Evolutionary conservation across 2,329 filamentous ascomycete genomes (phyloP), one percentile per base, ranked within the genome.

Genomic region (Arthrobotrys iridis): DNA sequence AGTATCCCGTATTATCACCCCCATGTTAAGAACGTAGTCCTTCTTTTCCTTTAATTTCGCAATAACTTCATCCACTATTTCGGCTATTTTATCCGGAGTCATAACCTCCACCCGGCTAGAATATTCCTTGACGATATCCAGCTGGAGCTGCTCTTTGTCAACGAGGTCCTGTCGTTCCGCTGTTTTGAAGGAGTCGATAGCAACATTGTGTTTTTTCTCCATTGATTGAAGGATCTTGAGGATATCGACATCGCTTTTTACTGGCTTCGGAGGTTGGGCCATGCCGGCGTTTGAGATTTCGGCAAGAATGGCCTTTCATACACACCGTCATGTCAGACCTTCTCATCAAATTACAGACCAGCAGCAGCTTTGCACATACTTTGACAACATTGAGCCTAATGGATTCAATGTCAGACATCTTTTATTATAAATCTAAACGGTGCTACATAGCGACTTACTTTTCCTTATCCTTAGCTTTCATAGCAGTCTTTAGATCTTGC

Each of bases 251-350:
- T 94, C 91, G 20, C 88, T 91, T 43, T 63, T 64, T 6, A 71
- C 28, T 3, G 66, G 66, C 64, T 84, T 84, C 80, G 93, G 87
- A n/a, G 91, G 91, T 40, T 83, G 84, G 40, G 85, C 80, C 11
- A 90, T 92, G 81, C 88, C 90, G 33, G 90, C 89, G 82, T 93
- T 93, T 78, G 89, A 88, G 76, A 90, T 88, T 77, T 90, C 87
- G 30, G 90, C 85, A 77, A 93, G 86, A 76, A 93, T 83, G 41
- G 85, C 82, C 77, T 78, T 37, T 18, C 15, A 20, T 20, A 18
- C 40, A n/a, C n/a, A n/a, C n/a, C n/a, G n/a, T n/a, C n/a, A n/a
- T n/a, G 57, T 48, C 10, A 55, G 50, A 20, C 11, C 13, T 4
- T 2, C n/a, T 18, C n/a, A 30, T 22, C 7, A 20, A n/a, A 10